Conservation (phyloP, 169 alveolate species). For the Cryptosporidium parvum region DNA sequence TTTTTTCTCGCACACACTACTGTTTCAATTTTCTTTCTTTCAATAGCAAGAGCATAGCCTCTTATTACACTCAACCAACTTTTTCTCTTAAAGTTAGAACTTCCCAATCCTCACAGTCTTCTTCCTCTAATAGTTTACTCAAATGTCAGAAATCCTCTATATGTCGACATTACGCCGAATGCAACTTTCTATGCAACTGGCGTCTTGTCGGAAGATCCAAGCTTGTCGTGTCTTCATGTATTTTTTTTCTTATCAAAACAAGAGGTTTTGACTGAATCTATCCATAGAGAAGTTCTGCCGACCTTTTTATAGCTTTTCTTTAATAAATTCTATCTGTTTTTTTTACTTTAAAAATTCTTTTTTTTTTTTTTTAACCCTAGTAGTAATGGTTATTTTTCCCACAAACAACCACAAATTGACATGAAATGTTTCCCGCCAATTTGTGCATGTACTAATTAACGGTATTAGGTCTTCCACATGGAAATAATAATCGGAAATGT, state of each 20-base stretch:
- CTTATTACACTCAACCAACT: background rate
- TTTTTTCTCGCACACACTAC: slow-evolving; percentile 1
- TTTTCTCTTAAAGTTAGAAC: slow-evolving; percentile 11
- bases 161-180: slow-evolving; percentile 76
- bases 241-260: background rate
- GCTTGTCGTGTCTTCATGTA: slow-evolving; percentile 74
- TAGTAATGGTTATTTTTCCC: background rate
- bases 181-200: slow-evolving; percentile 66
- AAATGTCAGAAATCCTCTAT: slow-evolving; percentile 28
- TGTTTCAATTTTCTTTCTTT: slow-evolving; percentile 16
- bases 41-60: slow-evolving; percentile 35
- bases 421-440: slow-evolving; percentile 1
- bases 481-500: background rate
- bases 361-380: background rate
- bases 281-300: background rate
- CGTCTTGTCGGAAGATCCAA: slow-evolving; percentile 78
- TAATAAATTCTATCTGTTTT: background rate
- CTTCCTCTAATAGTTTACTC: slow-evolving; percentile 35
- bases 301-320: background rate
- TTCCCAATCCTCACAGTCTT: slow-evolving; percentile 42
- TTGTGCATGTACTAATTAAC: background rate
- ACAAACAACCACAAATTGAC: slow-evolving; percentile 15
- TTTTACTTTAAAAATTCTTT: background rate
- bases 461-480: slow-evolving; percentile 2
- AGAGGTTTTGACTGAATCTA: background rate